These are phyloP conservation scores for Boletus reticulatus DNA, from an alignment of 768 basidiomycete species.

Conservation along the genomic window DNA sequence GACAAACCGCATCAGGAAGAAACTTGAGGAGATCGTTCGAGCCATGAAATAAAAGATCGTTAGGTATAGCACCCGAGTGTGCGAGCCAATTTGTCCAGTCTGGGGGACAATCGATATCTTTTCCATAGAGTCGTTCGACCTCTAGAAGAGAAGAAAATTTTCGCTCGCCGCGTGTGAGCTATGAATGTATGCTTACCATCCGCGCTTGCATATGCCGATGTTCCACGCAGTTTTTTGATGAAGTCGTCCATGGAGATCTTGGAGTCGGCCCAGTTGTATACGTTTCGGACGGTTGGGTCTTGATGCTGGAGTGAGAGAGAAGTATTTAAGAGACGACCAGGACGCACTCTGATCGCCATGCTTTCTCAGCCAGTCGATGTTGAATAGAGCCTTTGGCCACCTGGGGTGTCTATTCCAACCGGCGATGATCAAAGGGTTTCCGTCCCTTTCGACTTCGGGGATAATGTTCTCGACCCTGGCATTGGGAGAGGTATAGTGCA, in stretches of 20 bases:
- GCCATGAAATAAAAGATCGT: conserved; percentile 49
- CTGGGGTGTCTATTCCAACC: conserved; percentile 50
- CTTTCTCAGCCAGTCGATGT: conserved; percentile 49
- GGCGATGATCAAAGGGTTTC: conserved; percentile 63
- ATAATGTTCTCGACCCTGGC: conserved; percentile 36
- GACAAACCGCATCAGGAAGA: conserved; percentile 51
- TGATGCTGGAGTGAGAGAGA: conserved; percentile 6
- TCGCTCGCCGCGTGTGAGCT: background rate
- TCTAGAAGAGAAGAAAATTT: conserved; percentile 36
- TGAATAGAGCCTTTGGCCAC: conserved; percentile 60
- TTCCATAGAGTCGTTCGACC: conserved; percentile 66
- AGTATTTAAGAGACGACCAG: background rate
- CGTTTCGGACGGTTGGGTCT: conserved; percentile 65
- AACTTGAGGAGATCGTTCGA: conserved; percentile 56
- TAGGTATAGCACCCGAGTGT: conserved; percentile 46
- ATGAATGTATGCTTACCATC: conserved; percentile 34
- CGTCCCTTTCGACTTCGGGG: conserved; percentile 44
- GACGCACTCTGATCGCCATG: conserved; percentile 32
- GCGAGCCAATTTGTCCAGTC: conserved; percentile 65
- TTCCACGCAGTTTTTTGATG: conserved; percentile 41
- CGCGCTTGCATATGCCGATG: conserved; percentile 33
- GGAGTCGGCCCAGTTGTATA: conserved; percentile 55
- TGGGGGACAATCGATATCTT: conserved; percentile 69
- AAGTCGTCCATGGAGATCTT: conserved; percentile 53
- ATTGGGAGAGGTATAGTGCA: conserved; percentile 28